Conservation (phyloP, 73 alveolate genomes). For the Paramecium caudatum region DNA sequence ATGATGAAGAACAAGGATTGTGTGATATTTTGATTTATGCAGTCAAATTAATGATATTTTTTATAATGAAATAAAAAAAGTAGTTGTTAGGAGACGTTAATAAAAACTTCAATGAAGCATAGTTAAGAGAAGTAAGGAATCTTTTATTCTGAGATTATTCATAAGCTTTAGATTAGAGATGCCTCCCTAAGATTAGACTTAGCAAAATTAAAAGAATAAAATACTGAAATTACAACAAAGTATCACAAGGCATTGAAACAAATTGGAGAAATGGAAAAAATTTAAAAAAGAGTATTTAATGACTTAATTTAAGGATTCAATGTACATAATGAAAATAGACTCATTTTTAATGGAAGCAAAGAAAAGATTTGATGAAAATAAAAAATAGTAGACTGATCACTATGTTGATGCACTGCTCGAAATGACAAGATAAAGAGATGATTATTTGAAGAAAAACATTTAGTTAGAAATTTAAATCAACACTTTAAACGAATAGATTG, state of each 20-base stretch:
- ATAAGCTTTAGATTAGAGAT: not conserved
- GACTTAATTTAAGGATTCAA: conserved; percentile 13
- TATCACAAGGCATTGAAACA: conserved; percentile 65
- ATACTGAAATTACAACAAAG: not conserved
- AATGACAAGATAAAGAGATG: conserved; percentile 30
- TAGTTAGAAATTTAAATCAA: not conserved
- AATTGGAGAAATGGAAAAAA: conserved; percentile 68
- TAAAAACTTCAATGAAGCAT: conserved; percentile 28
- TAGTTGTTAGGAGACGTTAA: conserved; percentile 17
- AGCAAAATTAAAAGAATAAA: conserved; percentile 61
- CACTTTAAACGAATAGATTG: not conserved
- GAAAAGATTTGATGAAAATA: conserved; percentile 13
- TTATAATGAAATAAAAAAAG: conserved; percentile 33
- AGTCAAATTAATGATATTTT: not conserved
- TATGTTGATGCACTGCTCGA: conserved; percentile 61
- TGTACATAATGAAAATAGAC: conserved; percentile 28
- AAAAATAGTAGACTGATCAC: conserved; percentile 15
- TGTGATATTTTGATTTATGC: not conserved
- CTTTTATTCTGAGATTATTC: not conserved
- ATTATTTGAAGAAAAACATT: not conserved
- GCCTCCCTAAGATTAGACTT: conserved; percentile 4
- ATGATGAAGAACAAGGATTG: not conserved
- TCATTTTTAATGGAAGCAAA: not conserved
- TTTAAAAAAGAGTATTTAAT: conserved; percentile 24
- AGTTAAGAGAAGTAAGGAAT: conserved; percentile 18